These are phyloP conservation scores for Grammothele lineata DNA, from an alignment of 768 basidiomycete species.

Conservation along the genomic window DNA sequence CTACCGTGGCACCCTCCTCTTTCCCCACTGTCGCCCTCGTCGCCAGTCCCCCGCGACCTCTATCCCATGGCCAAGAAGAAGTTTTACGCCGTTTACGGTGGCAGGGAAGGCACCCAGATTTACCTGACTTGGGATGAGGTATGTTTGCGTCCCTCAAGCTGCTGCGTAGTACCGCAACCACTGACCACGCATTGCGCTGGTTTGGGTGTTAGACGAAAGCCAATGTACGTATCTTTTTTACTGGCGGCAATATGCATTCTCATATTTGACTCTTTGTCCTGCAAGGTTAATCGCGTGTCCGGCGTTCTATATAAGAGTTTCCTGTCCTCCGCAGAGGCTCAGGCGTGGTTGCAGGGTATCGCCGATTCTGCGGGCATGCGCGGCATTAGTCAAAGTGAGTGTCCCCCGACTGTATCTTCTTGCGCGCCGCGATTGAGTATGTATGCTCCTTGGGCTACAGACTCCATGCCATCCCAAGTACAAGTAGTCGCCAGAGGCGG, in stretches of 20 bases:
- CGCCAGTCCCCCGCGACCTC: neutral
- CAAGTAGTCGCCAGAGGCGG: too few species aligned
- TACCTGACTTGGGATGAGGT: slow-evolving; percentile 62
- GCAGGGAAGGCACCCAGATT: slow-evolving; percentile 53
- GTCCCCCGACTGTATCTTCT: too few species aligned
- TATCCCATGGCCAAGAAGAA: slow-evolving; percentile 36
- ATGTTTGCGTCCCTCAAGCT: neutral
- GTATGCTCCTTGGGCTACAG: too few species aligned
- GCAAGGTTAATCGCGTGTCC: slow-evolving; percentile 50
- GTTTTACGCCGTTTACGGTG: slow-evolving; percentile 58
- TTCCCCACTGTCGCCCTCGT: neutral
- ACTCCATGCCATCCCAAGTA: too few species aligned
- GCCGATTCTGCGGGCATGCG: slow-evolving; percentile 11
- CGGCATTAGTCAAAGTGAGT: too few species aligned
- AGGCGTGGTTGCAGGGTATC: slow-evolving; percentile 37
- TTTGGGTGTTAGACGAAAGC: slow-evolving; percentile 43
- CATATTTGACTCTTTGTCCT: too few species aligned
- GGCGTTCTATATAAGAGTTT: slow-evolving; percentile 53
- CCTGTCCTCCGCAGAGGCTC: slow-evolving; percentile 37
- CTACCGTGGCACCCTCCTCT: neutral
- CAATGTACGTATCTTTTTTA: slow-evolving; percentile 43
- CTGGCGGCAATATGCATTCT: too few species aligned
- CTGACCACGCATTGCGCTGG: too few species aligned
- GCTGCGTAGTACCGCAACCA: neutral
- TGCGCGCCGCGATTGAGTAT: too few species aligned